Percentiles rank a stretch among this genome's conserved stretches.
Conservation (phyloP, 139 green algal genomes). For the Zygnema circumcarinatum region DNA sequence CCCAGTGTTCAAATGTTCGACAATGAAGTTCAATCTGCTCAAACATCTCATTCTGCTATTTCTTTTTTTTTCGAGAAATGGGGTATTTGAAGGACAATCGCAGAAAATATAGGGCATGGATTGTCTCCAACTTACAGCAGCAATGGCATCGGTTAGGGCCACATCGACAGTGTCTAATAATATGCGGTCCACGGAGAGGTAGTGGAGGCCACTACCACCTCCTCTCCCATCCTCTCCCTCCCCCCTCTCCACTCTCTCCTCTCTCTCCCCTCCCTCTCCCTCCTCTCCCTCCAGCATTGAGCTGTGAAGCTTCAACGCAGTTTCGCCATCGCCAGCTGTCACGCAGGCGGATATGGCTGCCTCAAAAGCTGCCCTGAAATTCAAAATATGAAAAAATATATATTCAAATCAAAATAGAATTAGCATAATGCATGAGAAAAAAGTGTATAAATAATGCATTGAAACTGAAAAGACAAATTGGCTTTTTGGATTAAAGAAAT, state of each 20-base stretch:
- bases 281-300: neutral
- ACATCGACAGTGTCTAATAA: constrained; percentile 16
- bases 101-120: too few relatives aligned
- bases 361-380: constrained; percentile 1
- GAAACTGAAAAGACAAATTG: neutral
- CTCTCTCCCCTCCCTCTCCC: neutral
- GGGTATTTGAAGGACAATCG: too few relatives aligned
- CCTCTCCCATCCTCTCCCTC: neutral
- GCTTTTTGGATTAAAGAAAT: too few relatives aligned
- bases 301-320: neutral
- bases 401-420: constrained; percentile 17
- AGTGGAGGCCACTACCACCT: neutral
- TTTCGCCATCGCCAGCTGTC: neutral
- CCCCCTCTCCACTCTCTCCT: neutral
- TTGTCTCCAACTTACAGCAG: constrained; percentile 22
- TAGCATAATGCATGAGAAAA: neutral
- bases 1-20: neutral
- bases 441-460: neutral
- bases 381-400: constrained; percentile 1
- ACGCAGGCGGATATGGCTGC: neutral
- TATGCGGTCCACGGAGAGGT: constrained; percentile 21
- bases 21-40: constrained; percentile 3
- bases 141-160: constrained; percentile 17
- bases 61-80: too few relatives aligned
- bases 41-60: too few relatives aligned